A percentile compares a stretch with the other conserved stretches of the same genome.
Conservation (phyloP, 2,329 filamentous ascomycete genomes). For the Aspergillus sergii region DNA sequence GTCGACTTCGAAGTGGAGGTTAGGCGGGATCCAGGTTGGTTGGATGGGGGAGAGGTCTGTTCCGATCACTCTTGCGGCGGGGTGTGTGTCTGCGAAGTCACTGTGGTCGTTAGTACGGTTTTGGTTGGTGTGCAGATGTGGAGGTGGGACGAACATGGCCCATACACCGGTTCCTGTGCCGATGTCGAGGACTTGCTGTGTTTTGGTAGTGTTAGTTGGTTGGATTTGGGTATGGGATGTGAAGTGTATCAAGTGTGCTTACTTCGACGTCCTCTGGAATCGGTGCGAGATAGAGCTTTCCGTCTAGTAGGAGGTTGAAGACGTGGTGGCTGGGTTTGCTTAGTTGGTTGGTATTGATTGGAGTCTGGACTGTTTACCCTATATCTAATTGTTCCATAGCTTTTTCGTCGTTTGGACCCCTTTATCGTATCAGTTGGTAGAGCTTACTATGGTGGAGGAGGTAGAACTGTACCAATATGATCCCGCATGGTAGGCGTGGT, state of each 20-base stretch:
- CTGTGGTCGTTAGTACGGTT: conserved; percentile 12
- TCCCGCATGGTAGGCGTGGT: conserved; percentile 36
- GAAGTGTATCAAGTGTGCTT: background rate
- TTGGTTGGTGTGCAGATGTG: background rate
- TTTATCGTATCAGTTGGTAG: background rate
- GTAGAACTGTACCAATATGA: conserved; percentile 20
- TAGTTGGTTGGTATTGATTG: background rate
- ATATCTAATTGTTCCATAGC: conserved; percentile 30
- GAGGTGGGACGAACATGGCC: conserved; percentile 18
- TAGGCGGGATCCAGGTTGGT: conserved; percentile 49
- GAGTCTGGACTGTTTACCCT: background rate
- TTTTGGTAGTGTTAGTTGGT: background rate
- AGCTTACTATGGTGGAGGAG: background rate
- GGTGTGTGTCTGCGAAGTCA: conserved; percentile 38
- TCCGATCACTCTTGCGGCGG: conserved; percentile 47
- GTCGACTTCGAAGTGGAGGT: conserved; percentile 52
- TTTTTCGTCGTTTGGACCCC: conserved; percentile 25
- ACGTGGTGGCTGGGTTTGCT: conserved; percentile 40
- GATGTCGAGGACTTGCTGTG: background rate
- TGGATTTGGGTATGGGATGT: background rate
- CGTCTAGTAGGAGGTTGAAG: conserved; percentile 35
- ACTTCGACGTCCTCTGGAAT: conserved; percentile 6
- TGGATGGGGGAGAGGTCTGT: conserved; percentile 55
- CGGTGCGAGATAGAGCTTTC: conserved; percentile 33
- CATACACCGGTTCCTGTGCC: conserved; percentile 21